These are phyloP conservation scores for Cylindrotheca fusiformis DNA, from an alignment of 108 stramenopile species.

Conservation along the genomic window DNA sequence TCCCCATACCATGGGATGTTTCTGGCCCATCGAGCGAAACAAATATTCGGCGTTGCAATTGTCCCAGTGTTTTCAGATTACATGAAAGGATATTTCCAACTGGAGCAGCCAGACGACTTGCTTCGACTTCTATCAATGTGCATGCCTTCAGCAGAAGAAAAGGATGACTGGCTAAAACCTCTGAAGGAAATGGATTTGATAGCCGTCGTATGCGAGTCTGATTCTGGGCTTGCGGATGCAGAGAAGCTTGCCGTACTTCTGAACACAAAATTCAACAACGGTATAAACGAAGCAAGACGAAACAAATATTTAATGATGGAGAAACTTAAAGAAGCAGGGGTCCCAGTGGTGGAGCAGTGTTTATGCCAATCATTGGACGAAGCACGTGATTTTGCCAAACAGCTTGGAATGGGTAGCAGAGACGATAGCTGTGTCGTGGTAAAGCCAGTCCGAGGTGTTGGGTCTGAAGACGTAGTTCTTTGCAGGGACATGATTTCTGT, in stretches of 20 bases:
- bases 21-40: slow-evolving; percentile 47
- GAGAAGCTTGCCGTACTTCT: slow-evolving; percentile 59
- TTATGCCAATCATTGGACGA: slow-evolving; percentile 63
- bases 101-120: slow-evolving; percentile 28
- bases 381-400: slow-evolving; percentile 64
- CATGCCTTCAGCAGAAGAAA: slow-evolving; percentile 44
- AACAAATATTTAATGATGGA: slow-evolving; percentile 82
- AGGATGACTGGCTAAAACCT: slow-evolving; percentile 34
- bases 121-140: slow-evolving; percentile 37
- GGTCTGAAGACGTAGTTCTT: slow-evolving; percentile 89
- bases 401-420: slow-evolving; percentile 19
- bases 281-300: slow-evolving; percentile 64
- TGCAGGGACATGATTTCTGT: slow-evolving; percentile 66
- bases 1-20: slow-evolving; percentile 75
- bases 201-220: slow-evolving; percentile 75
- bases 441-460: slow-evolving; percentile 64
- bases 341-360: slow-evolving; percentile 68
- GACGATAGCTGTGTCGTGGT: slow-evolving; percentile 14
- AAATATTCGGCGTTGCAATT: slow-evolving; percentile 51
- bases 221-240: slow-evolving; percentile 78
- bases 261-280: slow-evolving; percentile 48
- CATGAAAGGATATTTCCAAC: slow-evolving; percentile 51
- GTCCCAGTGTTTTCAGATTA: slow-evolving; percentile 65
- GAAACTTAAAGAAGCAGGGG: slow-evolving; percentile 35
- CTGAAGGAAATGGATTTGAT: slow-evolving; percentile 39